Evolutionary conservation across 2,329 filamentous ascomycete genomes (phyloP), one percentile per base, ranked within the genome.

Genomic region (Fusarium tricinctum): DNA sequence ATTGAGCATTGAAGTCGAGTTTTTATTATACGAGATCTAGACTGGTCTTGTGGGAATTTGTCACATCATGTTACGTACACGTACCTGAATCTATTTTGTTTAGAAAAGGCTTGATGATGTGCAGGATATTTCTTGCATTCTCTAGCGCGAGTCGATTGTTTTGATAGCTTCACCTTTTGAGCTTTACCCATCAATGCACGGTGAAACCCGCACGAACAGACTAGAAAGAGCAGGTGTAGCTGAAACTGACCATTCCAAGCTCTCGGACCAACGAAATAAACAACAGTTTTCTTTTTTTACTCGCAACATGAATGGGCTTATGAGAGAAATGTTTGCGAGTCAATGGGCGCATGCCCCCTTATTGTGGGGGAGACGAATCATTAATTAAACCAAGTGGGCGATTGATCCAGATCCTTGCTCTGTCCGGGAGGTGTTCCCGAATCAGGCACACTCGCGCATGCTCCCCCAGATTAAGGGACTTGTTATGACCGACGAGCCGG

Each of bases 381-480:
- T 33, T 65, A 65, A 73, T 73, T 73, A 65, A 72, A 72, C 69
- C 60, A 70, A 70, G 71, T 73, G 71, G 71, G 48, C 19, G 43
- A 14, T 19, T 15, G 7, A 66, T 46, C 42, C 66, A 38, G 9
- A 38, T 10, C 35, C 35, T 10, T 38, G 35, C 57, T 59, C 46
- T 5, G 14, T 30, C 20, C 38, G 49, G 38, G 26, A 14, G 20
- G 28, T 39, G 23, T 52, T 32, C 58, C 45, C 39, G 28, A 53
- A 53, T 46, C n/a, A 45, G 20, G 30, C 33, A 28, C 50, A 17
- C 13, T 6, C 22, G 19, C 45, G 45, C 35, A n/a, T 30, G 28
- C 28, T 63, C 60, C 60, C 60, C 61, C 60, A 59, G 60, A 64
- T 64, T 64, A 53, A 52, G 46, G 61, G 45, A 45, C 32, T 26